These are phyloP conservation scores for Serendipita indica DNA, from an alignment of 768 basidiomycete genomes.

Conservation along the genomic window DNA sequence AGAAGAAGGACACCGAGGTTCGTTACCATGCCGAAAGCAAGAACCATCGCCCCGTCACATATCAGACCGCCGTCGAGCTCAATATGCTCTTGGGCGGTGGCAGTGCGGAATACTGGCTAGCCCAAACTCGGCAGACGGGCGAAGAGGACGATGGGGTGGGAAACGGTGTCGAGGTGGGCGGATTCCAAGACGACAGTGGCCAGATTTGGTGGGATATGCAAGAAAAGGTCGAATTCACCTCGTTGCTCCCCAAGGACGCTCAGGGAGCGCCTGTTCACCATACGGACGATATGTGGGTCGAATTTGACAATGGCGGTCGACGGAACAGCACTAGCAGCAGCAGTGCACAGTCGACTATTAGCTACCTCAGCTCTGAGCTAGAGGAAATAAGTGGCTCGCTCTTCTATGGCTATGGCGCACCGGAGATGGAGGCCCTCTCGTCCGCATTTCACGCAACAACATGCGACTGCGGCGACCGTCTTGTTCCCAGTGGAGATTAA, in stretches of 20 bases:
- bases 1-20: background rate
- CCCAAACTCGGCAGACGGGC: background rate
- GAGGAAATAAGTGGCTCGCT: background rate
- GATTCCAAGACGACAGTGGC: background rate
- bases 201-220: constrained; percentile 6
- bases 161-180: background rate
- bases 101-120: background rate
- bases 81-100: constrained; percentile 1
- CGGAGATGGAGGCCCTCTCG: background rate
- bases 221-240: background rate
- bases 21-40: background rate
- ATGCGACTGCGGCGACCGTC: background rate
- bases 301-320: background rate
- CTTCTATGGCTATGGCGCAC: background rate
- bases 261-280: background rate
- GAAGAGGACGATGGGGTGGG: background rate
- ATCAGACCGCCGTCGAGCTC: background rate
- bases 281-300: constrained; percentile 4
- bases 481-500: background rate
- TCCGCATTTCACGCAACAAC: background rate
- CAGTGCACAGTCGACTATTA: background rate
- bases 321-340: background rate
- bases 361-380: background rate
- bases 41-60: background rate
- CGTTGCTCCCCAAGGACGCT: constrained; percentile 3